These are phyloP conservation scores for Xylaria sp. DNA, from an alignment of 2,329 filamentous ascomycete species.

Conservation along the genomic window DNA sequence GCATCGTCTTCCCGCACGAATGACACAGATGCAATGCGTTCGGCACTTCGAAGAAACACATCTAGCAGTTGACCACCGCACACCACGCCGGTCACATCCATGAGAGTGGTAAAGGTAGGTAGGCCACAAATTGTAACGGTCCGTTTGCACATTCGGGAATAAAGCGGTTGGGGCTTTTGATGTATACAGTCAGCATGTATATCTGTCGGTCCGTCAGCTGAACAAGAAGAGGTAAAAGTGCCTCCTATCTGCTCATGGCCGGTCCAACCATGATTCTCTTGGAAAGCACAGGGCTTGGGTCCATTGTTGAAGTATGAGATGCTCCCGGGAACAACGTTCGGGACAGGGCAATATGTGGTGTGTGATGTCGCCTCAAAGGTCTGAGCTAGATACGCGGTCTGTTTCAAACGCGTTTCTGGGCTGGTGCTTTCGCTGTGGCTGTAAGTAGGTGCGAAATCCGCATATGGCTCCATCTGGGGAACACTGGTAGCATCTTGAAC, in stretches of 20 bases:
- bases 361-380: conserved; percentile 18
- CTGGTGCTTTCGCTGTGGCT: conserved; percentile 26
- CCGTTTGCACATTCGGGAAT: conserved; percentile 56
- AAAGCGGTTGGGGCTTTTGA: conserved; percentile 41
- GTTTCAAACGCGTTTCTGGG: conserved; percentile 18
- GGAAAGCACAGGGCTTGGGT: conserved; percentile 15
- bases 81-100: conserved; percentile 71
- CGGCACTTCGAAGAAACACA: conserved; percentile 68
- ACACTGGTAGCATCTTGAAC: conserved; percentile 35
- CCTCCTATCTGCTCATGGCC: conserved; percentile 34
- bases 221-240: conserved; percentile 39
- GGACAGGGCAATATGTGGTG: conserved; percentile 14
- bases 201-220: conserved; percentile 38
- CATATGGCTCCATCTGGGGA: conserved; percentile 25
- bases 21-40: conserved; percentile 72
- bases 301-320: conserved; percentile 23
- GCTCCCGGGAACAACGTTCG: conserved; percentile 14
- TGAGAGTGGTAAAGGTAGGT: conserved; percentile 68
- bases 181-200: conserved; percentile 25
- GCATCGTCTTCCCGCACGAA: conserved; percentile 74
- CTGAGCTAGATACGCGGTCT: background rate
- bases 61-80: conserved; percentile 78
- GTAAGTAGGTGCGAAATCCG: conserved; percentile 23
- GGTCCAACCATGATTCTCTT: conserved; percentile 39
- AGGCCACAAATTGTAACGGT: conserved; percentile 73